Evolutionary conservation across 441 rosid genomes (phyloP).

Genomic region (Erodium moschatum): DNA sequence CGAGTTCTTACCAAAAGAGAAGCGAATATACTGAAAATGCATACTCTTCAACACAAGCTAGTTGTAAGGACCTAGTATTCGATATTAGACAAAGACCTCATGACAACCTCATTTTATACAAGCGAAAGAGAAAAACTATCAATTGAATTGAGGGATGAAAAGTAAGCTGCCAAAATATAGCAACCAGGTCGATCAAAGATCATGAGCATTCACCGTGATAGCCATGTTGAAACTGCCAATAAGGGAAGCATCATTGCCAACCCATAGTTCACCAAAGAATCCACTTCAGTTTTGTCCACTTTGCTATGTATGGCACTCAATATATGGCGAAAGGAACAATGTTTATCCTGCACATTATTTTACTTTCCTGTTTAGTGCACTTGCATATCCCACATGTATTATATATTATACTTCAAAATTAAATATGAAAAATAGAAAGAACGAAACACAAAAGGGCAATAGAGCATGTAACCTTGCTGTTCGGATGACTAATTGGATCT

Average conservation of each 20-base stretch:
- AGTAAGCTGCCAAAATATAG: neutral
- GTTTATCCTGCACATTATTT: slow-evolving; percentile 36
- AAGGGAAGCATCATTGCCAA: slow-evolving; percentile 47
- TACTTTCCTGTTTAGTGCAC: neutral
- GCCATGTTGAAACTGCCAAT: slow-evolving; percentile 37
- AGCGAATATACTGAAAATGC: neutral
- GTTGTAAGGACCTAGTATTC: neutral
- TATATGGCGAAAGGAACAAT: slow-evolving; percentile 25
- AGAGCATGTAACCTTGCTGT: slow-evolving; percentile 33
- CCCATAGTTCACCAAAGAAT: slow-evolving; percentile 53
- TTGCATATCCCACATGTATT: too few relatives aligned
- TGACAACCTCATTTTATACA: neutral
- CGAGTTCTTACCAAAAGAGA: neutral
- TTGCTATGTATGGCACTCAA: too few relatives aligned
- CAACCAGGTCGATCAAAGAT: neutral
- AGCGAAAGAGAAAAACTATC: neutral
- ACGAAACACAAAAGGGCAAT: neutral
- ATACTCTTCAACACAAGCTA: neutral
- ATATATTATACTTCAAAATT: too few relatives aligned
- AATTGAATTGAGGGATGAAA: neutral
- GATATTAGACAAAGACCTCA: neutral
- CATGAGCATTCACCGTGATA: slow-evolving; percentile 25
- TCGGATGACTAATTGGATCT: slow-evolving; percentile 10
- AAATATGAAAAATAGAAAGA: neutral
- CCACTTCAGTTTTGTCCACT: slow-evolving; percentile 33